Conservation (phyloP, 148 eudicot genomes). For the Fagopyrum homotropicum region DNA sequence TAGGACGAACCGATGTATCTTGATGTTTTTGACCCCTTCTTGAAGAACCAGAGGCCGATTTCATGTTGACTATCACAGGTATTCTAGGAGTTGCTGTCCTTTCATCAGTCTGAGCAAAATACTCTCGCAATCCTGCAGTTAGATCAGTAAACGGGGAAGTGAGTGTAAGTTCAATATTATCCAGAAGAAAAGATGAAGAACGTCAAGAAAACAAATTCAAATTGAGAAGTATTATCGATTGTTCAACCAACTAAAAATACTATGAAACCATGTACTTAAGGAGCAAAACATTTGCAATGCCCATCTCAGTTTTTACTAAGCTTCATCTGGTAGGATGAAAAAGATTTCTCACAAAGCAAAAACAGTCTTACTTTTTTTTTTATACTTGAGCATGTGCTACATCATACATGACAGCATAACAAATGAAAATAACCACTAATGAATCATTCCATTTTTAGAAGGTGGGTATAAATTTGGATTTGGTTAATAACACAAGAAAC, state of each 20-base stretch:
- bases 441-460: background rate
- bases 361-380: background rate
- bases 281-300: slow-evolving; percentile 2
- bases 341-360: background rate
- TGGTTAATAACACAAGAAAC: background rate
- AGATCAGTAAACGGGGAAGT: background rate
- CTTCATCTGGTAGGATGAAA: background rate
- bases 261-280: background rate
- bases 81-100: slow-evolving; percentile 77
- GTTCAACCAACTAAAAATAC: background rate
- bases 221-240: background rate
- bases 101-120: slow-evolving; percentile 90
- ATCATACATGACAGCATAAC: background rate
- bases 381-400: background rate
- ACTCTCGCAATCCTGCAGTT: slow-evolving; percentile 77
- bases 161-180: background rate
- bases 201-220: background rate
- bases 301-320: background rate
- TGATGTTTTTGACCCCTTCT: slow-evolving; percentile 54
- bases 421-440: background rate
- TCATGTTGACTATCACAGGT: slow-evolving; percentile 97
- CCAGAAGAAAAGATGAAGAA: background rate
- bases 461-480: background rate
- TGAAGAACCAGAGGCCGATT: slow-evolving; percentile 62
- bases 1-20: slow-evolving; percentile 35